Evolutionary conservation across 805 yeast species (phyloP).

Genomic region (Lipomyces starkeyi): DNA sequence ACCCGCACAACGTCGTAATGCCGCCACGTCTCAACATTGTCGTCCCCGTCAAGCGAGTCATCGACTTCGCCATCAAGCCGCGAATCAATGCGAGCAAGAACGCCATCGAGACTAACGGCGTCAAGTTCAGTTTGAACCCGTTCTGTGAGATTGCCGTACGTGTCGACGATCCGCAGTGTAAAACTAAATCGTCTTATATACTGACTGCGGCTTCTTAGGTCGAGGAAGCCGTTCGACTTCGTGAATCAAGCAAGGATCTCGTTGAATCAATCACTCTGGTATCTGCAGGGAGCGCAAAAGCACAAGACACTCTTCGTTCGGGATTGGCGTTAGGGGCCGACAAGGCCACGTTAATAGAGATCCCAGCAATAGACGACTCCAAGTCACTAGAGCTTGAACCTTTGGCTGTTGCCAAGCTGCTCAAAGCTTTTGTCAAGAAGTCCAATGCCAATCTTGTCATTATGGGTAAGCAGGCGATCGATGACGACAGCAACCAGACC

Average conservation of each 20-base stretch:
- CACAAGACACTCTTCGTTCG: conserved; percentile 85
- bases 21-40: conserved; percentile 55
- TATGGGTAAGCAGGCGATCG: conserved; percentile 96
- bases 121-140: conserved; percentile 92
- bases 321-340: conserved; percentile 97
- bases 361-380: conserved; percentile 51
- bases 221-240: conserved; percentile 87
- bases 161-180: neutral
- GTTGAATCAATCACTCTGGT: conserved; percentile 90
- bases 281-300: conserved; percentile 83
- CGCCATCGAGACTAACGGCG: conserved; percentile 86
- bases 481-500: conserved; percentile 92
- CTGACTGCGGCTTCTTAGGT: conserved; percentile 44
- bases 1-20: conserved; percentile 3
- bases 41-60: conserved; percentile 94
- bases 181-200: neutral
- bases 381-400: conserved; percentile 65
- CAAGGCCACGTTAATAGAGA: conserved; percentile 78
- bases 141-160: conserved; percentile 90
- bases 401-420: conserved; percentile 82
- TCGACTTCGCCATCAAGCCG: conserved; percentile 93
- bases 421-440: conserved; percentile 72
- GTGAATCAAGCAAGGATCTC: conserved; percentile 62
- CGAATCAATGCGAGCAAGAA: conserved; percentile 84
- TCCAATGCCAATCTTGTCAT: conserved; percentile 78